Evolutionary conservation across 2,329 filamentous ascomycete species (phyloP).

Genomic region (Aspergillus latus): DNA sequence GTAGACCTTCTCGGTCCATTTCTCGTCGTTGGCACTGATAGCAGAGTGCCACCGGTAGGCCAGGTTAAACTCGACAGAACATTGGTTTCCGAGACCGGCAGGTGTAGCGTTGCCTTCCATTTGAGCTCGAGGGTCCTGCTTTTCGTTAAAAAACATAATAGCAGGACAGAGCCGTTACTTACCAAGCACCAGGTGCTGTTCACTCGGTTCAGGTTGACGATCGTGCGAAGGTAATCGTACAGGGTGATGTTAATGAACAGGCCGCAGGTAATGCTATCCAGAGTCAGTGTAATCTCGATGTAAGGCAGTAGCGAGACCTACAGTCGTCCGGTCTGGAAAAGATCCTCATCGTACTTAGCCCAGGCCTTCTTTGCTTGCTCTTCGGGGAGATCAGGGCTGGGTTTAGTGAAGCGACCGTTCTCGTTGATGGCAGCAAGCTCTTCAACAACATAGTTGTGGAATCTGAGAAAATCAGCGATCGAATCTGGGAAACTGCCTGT

Average conservation of each 20-base stretch:
- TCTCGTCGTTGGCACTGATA: constrained; percentile 72
- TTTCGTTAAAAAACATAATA: constrained; percentile 8
- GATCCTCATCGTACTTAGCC: constrained; percentile 71
- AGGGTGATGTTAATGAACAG: constrained; percentile 78
- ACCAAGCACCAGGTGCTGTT: constrained; percentile 76
- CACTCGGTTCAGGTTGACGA: constrained; percentile 68
- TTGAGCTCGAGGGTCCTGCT: constrained; percentile 66
- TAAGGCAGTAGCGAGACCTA: constrained; percentile 18
- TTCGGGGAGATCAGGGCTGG: constrained; percentile 50
- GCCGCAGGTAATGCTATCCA: constrained; percentile 61
- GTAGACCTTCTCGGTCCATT: constrained; percentile 75
- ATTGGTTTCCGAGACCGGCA: constrained; percentile 74
- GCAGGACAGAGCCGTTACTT: constrained; percentile 4
- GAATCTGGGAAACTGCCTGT: background rate
- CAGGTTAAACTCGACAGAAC: constrained; percentile 86
- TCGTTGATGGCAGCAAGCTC: constrained; percentile 87
- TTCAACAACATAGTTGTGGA: constrained; percentile 82
- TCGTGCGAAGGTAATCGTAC: constrained; percentile 75
- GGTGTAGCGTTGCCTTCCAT: constrained; percentile 65
- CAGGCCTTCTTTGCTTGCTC: constrained; percentile 54
- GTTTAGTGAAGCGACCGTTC: constrained; percentile 71
- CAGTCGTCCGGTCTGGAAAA: constrained; percentile 77
- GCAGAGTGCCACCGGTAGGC: constrained; percentile 86
- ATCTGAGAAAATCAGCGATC: constrained; percentile 38
- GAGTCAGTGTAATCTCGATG: constrained; percentile 41